Evolutionary conservation across 345 rosid genomes (phyloP), one percentile per base, ranked within the genome.

Genomic region (Clausena lansium): DNA sequence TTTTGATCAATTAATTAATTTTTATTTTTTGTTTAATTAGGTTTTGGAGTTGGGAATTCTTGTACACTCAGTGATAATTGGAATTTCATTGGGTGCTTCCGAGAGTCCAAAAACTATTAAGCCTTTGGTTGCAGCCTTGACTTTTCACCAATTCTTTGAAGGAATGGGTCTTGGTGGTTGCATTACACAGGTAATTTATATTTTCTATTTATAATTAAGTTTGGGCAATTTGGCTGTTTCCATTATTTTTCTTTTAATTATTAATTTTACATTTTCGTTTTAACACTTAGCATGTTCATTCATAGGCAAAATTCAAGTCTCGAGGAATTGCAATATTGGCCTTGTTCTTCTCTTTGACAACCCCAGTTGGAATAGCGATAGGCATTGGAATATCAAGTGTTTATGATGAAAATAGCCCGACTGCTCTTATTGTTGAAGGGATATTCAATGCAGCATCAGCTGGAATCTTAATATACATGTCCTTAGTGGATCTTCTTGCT

Each of bases 81-180:
- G 96, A 47, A 80, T 90, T 6, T 86, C 96, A 0, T 55, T 89
- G 47, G 98, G 98, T 41, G 88, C 92, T 4, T 90, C 92, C 0
- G 83, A 83, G 79, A 89, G 85, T 77, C 86, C 91, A 2, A 77
- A 82, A 24, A 84, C 87, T 4, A 85, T 93, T 68, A 90, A 70
- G 70, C 89, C 89, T 2, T 82, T 91, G 1, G 62, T 91, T 0
- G 93, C 89, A 2, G 96, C 96, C 5, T 87, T 93, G 69, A 81
- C 90, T 33, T 93, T 93, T 70, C 98, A 93, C 62, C 98, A 93
- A 45, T 86, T 89, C 83, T 93, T 89, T 47, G 98, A 91, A 78
- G 96, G 94, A 65, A 90, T 91, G 87, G 94, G 93, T 11, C 90
- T 90, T 4, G 96, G 98, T 1, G 92, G 94, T 1, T 90, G 92